phyloP scores from a whole-genome alignment of 805 yeast genomes.

The Tetrapisispora namnaoensis region DNA sequence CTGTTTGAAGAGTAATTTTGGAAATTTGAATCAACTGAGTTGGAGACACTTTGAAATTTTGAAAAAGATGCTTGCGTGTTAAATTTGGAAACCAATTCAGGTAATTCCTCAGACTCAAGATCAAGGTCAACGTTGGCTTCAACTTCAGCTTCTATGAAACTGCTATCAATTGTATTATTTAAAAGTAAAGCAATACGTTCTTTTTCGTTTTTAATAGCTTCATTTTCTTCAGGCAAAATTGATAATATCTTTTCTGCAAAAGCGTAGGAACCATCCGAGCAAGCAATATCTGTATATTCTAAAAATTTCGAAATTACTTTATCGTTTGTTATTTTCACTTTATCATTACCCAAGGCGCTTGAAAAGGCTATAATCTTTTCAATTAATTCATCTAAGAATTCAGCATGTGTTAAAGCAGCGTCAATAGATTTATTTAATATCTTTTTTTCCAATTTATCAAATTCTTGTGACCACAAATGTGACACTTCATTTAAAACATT shows the following conservation, averaged over 20 bases:
- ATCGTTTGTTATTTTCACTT: conserved; percentile 19
- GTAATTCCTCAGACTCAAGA: background rate
- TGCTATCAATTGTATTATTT: conserved; percentile 22
- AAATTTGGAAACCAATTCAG: background rate
- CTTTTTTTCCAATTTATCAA: conserved; percentile 38
- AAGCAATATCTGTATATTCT: conserved; percentile 72
- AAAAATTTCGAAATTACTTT: conserved; percentile 43
- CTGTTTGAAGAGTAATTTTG: background rate
- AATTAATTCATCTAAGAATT: conserved; percentile 68
- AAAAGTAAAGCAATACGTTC: conserved; percentile 68
- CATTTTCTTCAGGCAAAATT: conserved; percentile 63
- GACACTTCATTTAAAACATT: conserved; percentile 70
- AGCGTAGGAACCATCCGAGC: conserved; percentile 74
- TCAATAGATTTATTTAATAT: conserved; percentile 35
- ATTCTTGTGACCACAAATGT: conserved; percentile 73
- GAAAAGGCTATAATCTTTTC: conserved; percentile 67
- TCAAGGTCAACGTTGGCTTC: background rate
- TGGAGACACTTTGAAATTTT: background rate
- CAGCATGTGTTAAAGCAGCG: conserved; percentile 74
- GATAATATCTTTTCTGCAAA: conserved; percentile 62
- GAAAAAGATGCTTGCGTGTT: background rate
- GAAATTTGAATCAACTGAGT: background rate
- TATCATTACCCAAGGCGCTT: conserved; percentile 14
- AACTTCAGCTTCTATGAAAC: background rate
- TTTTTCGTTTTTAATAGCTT: conserved; percentile 61